Evolutionary conservation across 768 basidiomycete species (phyloP).

Genomic region (Baorangia bicolor): DNA sequence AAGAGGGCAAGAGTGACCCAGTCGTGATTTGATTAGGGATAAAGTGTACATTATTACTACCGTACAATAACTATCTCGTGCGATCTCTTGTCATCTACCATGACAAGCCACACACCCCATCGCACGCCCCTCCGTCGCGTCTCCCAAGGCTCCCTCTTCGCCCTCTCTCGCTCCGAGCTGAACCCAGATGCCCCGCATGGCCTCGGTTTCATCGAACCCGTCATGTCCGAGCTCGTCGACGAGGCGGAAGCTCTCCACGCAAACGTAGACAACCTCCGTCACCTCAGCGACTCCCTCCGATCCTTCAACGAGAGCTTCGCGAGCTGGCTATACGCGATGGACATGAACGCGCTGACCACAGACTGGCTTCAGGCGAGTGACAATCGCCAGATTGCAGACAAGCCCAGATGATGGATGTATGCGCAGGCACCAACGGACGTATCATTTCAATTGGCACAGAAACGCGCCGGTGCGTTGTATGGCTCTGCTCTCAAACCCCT

Average conservation of each 20-base stretch:
- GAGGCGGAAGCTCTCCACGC: conserved; percentile 79
- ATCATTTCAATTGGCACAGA: conserved; percentile 58
- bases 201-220: conserved; percentile 82
- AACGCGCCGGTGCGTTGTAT: conserved; percentile 52
- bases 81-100: background rate
- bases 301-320: conserved; percentile 94
- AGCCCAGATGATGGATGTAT: background rate
- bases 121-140: conserved; percentile 85
- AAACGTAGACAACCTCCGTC: conserved; percentile 70
- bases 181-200: conserved; percentile 78
- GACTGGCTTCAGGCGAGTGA: conserved; percentile 81
- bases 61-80: background rate
- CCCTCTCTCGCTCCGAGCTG: conserved; percentile 69
- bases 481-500: background rate
- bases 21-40: background rate
- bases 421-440: conserved; percentile 56
- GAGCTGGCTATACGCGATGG: conserved; percentile 87
- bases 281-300: conserved; percentile 70
- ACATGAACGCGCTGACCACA: conserved; percentile 92
- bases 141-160: conserved; percentile 88
- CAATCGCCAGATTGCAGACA: background rate
- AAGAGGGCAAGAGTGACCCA: too few relatives aligned
- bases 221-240: conserved; percentile 82
- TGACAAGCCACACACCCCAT: conserved; percentile 38
- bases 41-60: background rate